Evolutionary conservation across 805 yeast species (phyloP).

Genomic region (Lachancea kluyveri): DNA sequence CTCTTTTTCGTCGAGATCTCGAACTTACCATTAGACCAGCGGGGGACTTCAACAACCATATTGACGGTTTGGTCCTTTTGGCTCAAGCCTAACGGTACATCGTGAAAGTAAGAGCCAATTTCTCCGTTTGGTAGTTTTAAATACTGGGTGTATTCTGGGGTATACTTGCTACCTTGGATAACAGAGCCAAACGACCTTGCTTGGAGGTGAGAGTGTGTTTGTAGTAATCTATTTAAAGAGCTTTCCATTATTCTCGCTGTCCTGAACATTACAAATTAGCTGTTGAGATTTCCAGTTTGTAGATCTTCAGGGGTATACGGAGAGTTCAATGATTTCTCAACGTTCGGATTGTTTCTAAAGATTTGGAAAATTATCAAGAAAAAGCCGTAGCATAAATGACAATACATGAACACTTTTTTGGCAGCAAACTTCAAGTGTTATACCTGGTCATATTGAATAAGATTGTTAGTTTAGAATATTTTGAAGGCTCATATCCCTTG

Average conservation of each 20-base stretch:
- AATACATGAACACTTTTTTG: too few relatives aligned
- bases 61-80: constrained; percentile 39
- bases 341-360: too few relatives aligned
- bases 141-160: constrained; percentile 39
- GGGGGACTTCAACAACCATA: constrained; percentile 72
- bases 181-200: constrained; percentile 13
- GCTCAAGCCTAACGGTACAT: constrained; percentile 52
- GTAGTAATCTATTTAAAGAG: constrained; percentile 12
- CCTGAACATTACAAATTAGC: constrained; percentile 6
- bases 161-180: constrained; percentile 34
- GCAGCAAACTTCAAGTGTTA: too few relatives aligned
- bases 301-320: too few relatives aligned
- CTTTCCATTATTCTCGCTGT: neutral
- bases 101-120: constrained; percentile 64
- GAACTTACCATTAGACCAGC: constrained; percentile 80
- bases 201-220: constrained; percentile 9
- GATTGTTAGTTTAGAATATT: too few relatives aligned
- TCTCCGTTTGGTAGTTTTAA: constrained; percentile 37
- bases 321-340: too few relatives aligned
- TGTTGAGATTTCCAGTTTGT: too few relatives aligned
- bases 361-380: too few relatives aligned
- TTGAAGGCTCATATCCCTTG: too few relatives aligned
- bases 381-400: too few relatives aligned
- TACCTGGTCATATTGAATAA: too few relatives aligned
- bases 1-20: constrained; percentile 55